Conservation (phyloP, 1,284 basidiomycete species). For the Lignosus rhinocerotis region DNA sequence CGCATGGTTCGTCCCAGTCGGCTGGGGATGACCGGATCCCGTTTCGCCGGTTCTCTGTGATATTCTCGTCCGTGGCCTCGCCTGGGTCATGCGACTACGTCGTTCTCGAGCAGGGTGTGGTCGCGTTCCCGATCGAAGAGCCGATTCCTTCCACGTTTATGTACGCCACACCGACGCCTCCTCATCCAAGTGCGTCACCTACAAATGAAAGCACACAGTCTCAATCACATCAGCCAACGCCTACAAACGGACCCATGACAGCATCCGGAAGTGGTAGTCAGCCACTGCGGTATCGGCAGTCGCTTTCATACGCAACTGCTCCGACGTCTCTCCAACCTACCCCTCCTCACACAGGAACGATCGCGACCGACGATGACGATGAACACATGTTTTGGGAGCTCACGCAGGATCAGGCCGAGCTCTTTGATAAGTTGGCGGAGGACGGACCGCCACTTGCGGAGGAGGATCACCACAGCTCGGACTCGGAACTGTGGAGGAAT, state of each 20-base stretch:
- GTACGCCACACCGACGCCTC: background rate
- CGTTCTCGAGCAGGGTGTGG: slow-evolving; percentile 61
- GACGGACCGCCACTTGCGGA: slow-evolving; percentile 5
- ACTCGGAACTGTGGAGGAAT: slow-evolving; percentile 2
- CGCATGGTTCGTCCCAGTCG: background rate
- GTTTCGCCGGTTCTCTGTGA: slow-evolving; percentile 65
- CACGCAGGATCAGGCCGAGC: background rate
- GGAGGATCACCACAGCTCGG: background rate
- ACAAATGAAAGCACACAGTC: background rate
- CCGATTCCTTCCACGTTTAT: slow-evolving; percentile 13
- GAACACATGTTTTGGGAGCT: slow-evolving; percentile 6
- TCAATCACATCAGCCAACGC: background rate
- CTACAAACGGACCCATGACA: background rate
- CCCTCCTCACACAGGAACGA: background rate
- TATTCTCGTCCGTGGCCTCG: slow-evolving; percentile 70
- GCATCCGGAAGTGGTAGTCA: background rate
- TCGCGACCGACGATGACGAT: slow-evolving; percentile 4
- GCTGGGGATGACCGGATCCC: slow-evolving; percentile 42
- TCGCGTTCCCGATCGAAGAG: slow-evolving; percentile 25
- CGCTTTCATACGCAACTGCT: slow-evolving; percentile 8
- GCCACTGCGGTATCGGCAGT: slow-evolving; percentile 4
- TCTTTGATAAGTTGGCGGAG: background rate
- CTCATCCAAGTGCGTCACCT: background rate
- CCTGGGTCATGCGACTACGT: slow-evolving; percentile 72
- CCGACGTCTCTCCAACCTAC: background rate